phyloP scores from a whole-genome alignment of 805 yeast genomes.

The Brettanomyces sp. region DNA sequence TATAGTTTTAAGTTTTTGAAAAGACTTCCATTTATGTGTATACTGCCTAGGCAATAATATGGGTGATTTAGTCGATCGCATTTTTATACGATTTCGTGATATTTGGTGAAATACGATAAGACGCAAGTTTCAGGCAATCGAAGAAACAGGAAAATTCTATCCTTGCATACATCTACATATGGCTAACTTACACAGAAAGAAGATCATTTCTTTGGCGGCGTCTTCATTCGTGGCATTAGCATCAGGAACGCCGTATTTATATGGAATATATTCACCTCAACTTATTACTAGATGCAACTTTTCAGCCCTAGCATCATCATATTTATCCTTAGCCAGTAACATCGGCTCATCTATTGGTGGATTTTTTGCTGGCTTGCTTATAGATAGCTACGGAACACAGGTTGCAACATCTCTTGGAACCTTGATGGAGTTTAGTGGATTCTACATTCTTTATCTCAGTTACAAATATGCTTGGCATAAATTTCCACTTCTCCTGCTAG shows the following conservation, averaged over 20 bases:
- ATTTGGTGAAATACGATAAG: no score
- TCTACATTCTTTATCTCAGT: slow-evolving; percentile 37
- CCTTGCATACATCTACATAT: background rate
- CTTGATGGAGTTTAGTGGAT: slow-evolving; percentile 43
- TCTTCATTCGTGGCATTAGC: slow-evolving; percentile 46
- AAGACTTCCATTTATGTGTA: no score
- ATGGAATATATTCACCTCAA: slow-evolving; percentile 72
- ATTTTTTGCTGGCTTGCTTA: slow-evolving; percentile 58
- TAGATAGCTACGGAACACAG: slow-evolving; percentile 53
- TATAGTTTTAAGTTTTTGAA: no score
- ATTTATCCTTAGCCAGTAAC: slow-evolving; percentile 50
- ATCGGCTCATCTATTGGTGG: slow-evolving; percentile 66
- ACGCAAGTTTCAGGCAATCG: no score
- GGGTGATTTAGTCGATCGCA: no score
- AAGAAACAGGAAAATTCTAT: no score
- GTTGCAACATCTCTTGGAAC: slow-evolving; percentile 48
- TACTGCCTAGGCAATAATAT: no score
- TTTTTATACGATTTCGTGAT: no score
- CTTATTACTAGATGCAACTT: slow-evolving; percentile 46
- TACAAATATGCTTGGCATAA: slow-evolving; percentile 33
- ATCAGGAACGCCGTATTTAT: slow-evolving; percentile 68
- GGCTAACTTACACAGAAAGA: background rate
- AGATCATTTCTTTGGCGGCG: slow-evolving; percentile 10
- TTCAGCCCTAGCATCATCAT: slow-evolving; percentile 53
- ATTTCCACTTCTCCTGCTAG: slow-evolving; percentile 33